Conservation (phyloP, 805 yeast genomes). For the Candida easanensis region DNA sequence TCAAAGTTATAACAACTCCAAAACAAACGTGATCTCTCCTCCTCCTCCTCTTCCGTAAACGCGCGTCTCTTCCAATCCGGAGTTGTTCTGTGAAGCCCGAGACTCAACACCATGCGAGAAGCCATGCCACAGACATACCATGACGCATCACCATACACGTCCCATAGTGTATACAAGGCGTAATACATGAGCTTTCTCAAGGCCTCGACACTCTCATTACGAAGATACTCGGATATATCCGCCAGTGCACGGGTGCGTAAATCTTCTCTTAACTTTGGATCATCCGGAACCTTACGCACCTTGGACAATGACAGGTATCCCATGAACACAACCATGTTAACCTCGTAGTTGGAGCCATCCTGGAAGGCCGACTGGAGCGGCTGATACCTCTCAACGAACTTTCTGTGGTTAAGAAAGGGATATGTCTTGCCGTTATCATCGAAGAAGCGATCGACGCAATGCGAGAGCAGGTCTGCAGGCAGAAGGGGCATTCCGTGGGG, state of each 20-base stretch:
- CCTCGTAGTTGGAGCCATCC: constrained; percentile 39
- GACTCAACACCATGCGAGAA: constrained; percentile 40
- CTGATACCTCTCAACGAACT: constrained; percentile 26
- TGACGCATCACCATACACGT: constrained; percentile 45
- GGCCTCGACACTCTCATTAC: constrained; percentile 38
- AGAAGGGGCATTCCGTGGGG: neutral
- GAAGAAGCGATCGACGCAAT: constrained; percentile 30
- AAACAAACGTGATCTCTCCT: constrained; percentile 39
- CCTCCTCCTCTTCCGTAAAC: constrained; percentile 20
- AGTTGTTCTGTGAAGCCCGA: constrained; percentile 44
- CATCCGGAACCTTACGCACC: constrained; percentile 34
- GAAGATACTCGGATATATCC: constrained; percentile 36
- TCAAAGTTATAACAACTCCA: constrained; percentile 51
- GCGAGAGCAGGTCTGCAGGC: neutral
- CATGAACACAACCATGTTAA: constrained; percentile 51
- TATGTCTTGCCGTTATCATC: constrained; percentile 20
- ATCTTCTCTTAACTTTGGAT: constrained; percentile 38
- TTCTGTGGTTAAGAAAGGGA: constrained; percentile 13
- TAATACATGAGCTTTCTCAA: constrained; percentile 41
- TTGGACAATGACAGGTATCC: constrained; percentile 50
- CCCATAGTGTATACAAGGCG: constrained; percentile 50
- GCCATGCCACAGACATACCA: constrained; percentile 53
- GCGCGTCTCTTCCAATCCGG: neutral
- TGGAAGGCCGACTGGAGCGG: constrained; percentile 6
- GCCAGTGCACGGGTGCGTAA: constrained; percentile 42